Conservation (phyloP, 164 flowering plant genomes). For the Protea cynaroides region DNA sequence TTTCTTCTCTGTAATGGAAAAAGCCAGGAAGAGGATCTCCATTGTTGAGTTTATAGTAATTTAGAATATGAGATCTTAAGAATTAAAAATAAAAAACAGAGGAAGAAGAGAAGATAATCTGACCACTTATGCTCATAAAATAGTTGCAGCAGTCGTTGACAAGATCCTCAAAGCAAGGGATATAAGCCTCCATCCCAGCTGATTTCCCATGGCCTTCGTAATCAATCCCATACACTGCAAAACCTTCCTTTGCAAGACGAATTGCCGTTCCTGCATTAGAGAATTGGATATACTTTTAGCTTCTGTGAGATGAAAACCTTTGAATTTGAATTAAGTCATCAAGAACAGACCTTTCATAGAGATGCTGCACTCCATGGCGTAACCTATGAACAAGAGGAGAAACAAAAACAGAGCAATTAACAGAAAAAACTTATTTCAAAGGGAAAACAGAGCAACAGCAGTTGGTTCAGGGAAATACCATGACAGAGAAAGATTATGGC, state of each 20-base stretch:
- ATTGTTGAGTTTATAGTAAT: too few relatives aligned
- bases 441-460: too few relatives aligned
- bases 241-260: slow-evolving; percentile 69
- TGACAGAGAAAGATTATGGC: slow-evolving; percentile 69
- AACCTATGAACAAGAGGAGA: slow-evolving; percentile 28
- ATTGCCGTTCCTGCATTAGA: slow-evolving; percentile 46
- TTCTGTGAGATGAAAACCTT: too few relatives aligned
- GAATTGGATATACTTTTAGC: background rate
- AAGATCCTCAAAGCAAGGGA: slow-evolving; percentile 50
- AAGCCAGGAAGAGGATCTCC: too few relatives aligned
- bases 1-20: slow-evolving; percentile 33
- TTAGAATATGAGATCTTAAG: too few relatives aligned
- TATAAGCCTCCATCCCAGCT: slow-evolving; percentile 49
- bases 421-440: background rate
- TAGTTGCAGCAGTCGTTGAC: slow-evolving; percentile 58
- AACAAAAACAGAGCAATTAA: background rate
- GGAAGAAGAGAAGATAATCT: background rate
- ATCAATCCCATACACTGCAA: slow-evolving; percentile 73
- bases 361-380: slow-evolving; percentile 84
- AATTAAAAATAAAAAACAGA: background rate
- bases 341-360: slow-evolving; percentile 55
- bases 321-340: too few relatives aligned
- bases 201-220: slow-evolving; percentile 94
- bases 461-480: slow-evolving; percentile 7
- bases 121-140: slow-evolving; percentile 57